Base-by-base conservation (phyloP, 2,329 filamentous ascomycete genomes). In the Metarhizium guizhouense region DNA sequence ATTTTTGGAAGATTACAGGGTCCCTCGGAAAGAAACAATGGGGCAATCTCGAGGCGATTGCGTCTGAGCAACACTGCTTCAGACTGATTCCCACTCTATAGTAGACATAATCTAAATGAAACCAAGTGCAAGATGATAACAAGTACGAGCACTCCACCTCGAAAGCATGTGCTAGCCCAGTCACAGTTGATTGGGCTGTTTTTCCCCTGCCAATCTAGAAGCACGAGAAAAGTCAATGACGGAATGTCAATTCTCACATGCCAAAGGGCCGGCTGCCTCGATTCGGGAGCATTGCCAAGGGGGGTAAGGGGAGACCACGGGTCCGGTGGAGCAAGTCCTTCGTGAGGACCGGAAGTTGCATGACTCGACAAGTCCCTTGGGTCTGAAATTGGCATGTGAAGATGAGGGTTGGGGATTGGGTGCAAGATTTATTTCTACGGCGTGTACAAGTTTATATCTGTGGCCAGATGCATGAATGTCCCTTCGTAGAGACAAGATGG, bases 41-140 rank as follows among this genome's bases (percentile, higher is more conserved):
- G 48, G 48, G 29, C n/a, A 52, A 43, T 32, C 29, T 4, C 20
- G 18, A 42, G 53, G 43, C 49, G 36, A 56, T 40, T 18, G 54
- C 45, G 42, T 43, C 13, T 30, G 51, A 57, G 53, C 50, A 54
- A 47, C 51, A 32, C 50, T 51, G 56, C 53, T 57, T 18, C 18
- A 52, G 25, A 51, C 38, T 48, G 43, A 52, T 45, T 25, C 55
- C 51, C 36, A 54, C 42, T 51, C 25, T 51, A 20, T 42, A 7
- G 45, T 40, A 47, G 34, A 52, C 40, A 54, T 49, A 16, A 40
- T 34, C 43, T 40, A 25, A 40, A 42, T 52, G 32, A 47, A 53
- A 49, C 52, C 42, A 56, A 50, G 49, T 51, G 52, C 54, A 52
- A 47, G 45, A 51, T n/a, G 52, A 34, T 53, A 42, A 25, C 1